A percentile compares a stretch with the other conserved stretches of the same genome.
Evolutionary conservation across 306 rosid genomes (phyloP).

Genomic region (Trifolium dubium): DNA sequence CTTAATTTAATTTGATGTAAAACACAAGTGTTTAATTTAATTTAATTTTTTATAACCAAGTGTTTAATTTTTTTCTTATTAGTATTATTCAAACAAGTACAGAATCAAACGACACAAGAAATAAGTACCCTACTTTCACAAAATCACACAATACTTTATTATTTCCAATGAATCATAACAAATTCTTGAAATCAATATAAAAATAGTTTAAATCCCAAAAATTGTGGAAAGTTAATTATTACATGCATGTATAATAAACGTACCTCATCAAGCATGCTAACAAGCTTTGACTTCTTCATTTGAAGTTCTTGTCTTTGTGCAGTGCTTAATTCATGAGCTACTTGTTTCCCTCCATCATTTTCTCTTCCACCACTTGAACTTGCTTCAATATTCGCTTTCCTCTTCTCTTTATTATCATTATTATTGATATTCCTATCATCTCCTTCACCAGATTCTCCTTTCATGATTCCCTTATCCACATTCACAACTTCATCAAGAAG

Average conservation of each 20-base stretch:
- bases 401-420: slow-evolving; percentile 42
- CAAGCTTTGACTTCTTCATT: slow-evolving; percentile 80
- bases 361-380: slow-evolving; percentile 40
- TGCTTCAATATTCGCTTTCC: slow-evolving; percentile 49
- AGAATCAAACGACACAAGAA: background rate
- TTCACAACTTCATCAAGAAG: slow-evolving; percentile 73
- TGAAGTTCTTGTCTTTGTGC: slow-evolving; percentile 82
- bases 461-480: slow-evolving; percentile 53
- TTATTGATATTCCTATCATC: background rate
- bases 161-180: background rate
- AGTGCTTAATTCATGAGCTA: slow-evolving; percentile 51
- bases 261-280: slow-evolving; percentile 87
- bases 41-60: no score
- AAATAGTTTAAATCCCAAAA: background rate
- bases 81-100: slow-evolving; percentile 10
- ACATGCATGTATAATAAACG: background rate
- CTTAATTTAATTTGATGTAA: no score
- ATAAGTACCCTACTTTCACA: slow-evolving; percentile 1
- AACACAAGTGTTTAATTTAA: no score
- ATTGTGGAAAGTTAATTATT: background rate
- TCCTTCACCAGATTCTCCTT: slow-evolving; percentile 27
- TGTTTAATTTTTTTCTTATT: no score
- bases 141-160: background rate
- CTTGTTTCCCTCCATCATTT: slow-evolving; percentile 39
- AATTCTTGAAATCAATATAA: background rate